Evolutionary conservation across 768 basidiomycete genomes (phyloP).

Genomic region (Calocybe cyanea): DNA sequence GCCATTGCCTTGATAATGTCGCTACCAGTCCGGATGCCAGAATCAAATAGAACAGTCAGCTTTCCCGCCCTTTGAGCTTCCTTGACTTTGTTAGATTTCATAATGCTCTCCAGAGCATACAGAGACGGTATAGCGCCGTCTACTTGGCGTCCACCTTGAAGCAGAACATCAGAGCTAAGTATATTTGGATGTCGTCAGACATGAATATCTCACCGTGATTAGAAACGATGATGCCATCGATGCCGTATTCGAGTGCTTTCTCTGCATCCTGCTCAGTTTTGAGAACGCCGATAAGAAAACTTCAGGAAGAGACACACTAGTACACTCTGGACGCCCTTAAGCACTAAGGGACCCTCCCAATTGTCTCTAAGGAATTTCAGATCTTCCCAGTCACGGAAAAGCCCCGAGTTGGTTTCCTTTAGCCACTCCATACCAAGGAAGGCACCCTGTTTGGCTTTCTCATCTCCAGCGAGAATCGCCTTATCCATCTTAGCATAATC

Average conservation of each 20-base stretch:
- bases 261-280: slow-evolving; percentile 53
- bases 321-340: slow-evolving; percentile 74
- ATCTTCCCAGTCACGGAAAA: slow-evolving; percentile 68
- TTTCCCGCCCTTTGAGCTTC: slow-evolving; percentile 56
- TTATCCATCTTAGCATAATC: slow-evolving; percentile 44
- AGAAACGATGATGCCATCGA: slow-evolving; percentile 75
- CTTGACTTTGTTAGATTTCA: slow-evolving; percentile 54
- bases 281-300: neutral
- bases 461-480: slow-evolving; percentile 43
- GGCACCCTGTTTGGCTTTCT: slow-evolving; percentile 31
- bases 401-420: slow-evolving; percentile 57
- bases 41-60: slow-evolving; percentile 72
- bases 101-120: slow-evolving; percentile 66
- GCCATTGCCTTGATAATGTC: slow-evolving; percentile 86
- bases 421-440: slow-evolving; percentile 61
- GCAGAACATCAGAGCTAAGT: neutral
- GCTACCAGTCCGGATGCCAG: slow-evolving; percentile 77
- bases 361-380: slow-evolving; percentile 62
- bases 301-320: slow-evolving; percentile 34
- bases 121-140: slow-evolving; percentile 78
- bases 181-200: neutral
- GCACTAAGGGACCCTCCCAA: slow-evolving; percentile 74
- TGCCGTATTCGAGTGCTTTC: slow-evolving; percentile 57
- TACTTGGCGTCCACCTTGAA: slow-evolving; percentile 63
- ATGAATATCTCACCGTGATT: slow-evolving; percentile 58